Evolutionary conservation across 2,329 filamentous ascomycete genomes (phyloP).

Genomic region (Ploettnerulaceae sp.): DNA sequence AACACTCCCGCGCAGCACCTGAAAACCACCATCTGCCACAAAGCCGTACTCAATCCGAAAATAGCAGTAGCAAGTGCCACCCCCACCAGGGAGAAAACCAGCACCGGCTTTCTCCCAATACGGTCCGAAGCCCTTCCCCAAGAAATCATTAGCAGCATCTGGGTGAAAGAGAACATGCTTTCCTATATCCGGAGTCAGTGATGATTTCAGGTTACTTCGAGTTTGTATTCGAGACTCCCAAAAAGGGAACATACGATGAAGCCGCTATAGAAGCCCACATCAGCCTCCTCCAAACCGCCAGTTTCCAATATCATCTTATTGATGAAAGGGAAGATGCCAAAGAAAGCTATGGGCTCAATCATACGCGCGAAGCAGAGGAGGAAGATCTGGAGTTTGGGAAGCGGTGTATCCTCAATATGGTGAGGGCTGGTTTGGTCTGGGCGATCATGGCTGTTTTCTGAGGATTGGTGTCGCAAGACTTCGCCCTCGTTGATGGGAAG

Average conservation of each 20-base stretch:
- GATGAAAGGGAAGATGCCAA: constrained; percentile 76
- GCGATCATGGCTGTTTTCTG: no score
- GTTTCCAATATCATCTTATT: constrained; percentile 69
- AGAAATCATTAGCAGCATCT: constrained; percentile 71
- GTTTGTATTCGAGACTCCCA: not conserved
- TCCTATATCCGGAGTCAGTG: constrained; percentile 37
- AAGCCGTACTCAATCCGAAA: constrained; percentile 61
- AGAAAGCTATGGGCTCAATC: constrained; percentile 76
- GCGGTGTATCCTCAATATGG: constrained; percentile 37
- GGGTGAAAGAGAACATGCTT: constrained; percentile 67
- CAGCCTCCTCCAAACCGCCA: constrained; percentile 54
- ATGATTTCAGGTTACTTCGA: not conserved
- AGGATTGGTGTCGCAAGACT: no score
- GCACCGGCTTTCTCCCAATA: constrained; percentile 66
- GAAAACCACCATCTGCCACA: constrained; percentile 72
- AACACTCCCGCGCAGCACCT: constrained; percentile 70
- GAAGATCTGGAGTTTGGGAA: constrained; percentile 62
- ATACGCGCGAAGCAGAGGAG: constrained; percentile 69
- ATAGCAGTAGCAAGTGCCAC: constrained; percentile 55
- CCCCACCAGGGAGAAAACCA: constrained; percentile 62
- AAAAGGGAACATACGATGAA: constrained; percentile 46
- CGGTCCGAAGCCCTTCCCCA: constrained; percentile 68
- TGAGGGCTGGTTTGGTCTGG: no score
- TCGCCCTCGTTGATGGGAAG: no score
- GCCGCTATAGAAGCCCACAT: constrained; percentile 76